phyloP scores from a whole-genome alignment of 495 filamentous ascomycete genomes.

The Tirmania nivea region DNA sequence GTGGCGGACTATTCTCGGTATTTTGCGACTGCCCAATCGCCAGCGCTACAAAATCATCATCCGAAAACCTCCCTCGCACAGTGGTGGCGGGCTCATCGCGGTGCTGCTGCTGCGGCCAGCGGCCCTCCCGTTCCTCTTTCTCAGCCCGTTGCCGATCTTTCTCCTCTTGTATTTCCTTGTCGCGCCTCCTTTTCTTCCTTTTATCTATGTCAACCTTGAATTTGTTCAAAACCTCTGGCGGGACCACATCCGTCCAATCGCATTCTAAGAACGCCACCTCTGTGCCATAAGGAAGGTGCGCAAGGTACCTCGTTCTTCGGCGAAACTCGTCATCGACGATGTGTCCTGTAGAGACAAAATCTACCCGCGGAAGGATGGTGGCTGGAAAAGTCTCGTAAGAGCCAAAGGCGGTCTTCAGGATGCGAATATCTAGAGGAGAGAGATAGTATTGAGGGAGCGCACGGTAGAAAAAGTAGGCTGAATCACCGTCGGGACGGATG shows the following conservation, averaged over 20 bases:
- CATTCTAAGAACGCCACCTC: constrained; percentile 89
- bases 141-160: constrained; percentile 76
- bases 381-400: constrained; percentile 67
- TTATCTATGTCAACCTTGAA: constrained; percentile 62
- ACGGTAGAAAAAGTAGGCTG: constrained; percentile 70
- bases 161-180: constrained; percentile 78
- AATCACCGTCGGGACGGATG: constrained; percentile 6
- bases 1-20: neutral
- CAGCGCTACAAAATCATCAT: constrained; percentile 18
- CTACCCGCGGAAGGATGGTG: constrained; percentile 73
- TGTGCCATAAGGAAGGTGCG: constrained; percentile 78
- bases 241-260: constrained; percentile 84
- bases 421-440: constrained; percentile 83
- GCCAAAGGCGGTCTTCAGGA: constrained; percentile 75
- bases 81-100: constrained; percentile 7
- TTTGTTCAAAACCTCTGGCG: constrained; percentile 44
- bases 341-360: constrained; percentile 77
- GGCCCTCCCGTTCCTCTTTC: constrained; percentile 40
- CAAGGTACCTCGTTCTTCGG: constrained; percentile 71
- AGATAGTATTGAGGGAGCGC: constrained; percentile 79
- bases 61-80: constrained; percentile 12
- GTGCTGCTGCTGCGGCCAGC: constrained; percentile 13
- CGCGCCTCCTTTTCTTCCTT: constrained; percentile 53
- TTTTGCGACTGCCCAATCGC: neutral
- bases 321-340: constrained; percentile 77